Evolutionary conservation across 2,329 filamentous ascomycete species (phyloP), one percentile per base, ranked within the genome.

Genomic region (Clonostachys solani): DNA sequence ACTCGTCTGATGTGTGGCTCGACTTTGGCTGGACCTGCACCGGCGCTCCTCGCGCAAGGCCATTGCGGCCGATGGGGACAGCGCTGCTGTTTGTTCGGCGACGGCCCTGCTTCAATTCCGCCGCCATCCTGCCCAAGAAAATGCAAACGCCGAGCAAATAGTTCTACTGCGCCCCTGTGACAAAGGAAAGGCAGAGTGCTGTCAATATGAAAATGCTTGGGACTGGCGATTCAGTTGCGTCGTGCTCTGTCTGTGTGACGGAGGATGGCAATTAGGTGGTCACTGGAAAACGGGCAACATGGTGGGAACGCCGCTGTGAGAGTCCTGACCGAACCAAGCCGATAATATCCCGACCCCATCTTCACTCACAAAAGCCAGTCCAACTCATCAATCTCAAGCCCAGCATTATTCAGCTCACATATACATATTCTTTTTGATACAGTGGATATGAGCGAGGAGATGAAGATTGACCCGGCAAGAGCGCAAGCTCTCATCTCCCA

Each of bases 1-100:
- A 81, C 12, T 84, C 78, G 60, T 95, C 90, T 51, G 85, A 71
- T 36, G 89, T 77, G 63, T 92, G 82, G 47, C 74, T 65, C 5
- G 82, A 83, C 57, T 72, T 77, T 45, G 77, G 69, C 55, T 73
- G 66, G 43, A 72, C 59, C 33, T 64, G 59, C 29, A 65, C 56
- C 44, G 57, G 61, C 17, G 66, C 60, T 50, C 69, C 67, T 45
- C 69, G 65, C 16, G 60, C 58, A 52, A 77, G 74, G 43, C 69
- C 64, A 19, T 66, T 65, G 44, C 74, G 62, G 38, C 68, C 59
- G 15, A 68, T 58, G 3, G 66, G 62, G 44, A 63, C 54, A 40
- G 67, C 65, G 40, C 55, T 67, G 59, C 75, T 80, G 56, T 72
- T 73, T 50, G 75, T 71, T 42, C 75, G 71, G 44, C 72, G 68